Percentiles rank a stretch among this genome's conserved stretches.
Evolutionary conservation across 2,329 filamentous ascomycete species (phyloP).

Genomic region (Dactylonectria estremocensis): DNA sequence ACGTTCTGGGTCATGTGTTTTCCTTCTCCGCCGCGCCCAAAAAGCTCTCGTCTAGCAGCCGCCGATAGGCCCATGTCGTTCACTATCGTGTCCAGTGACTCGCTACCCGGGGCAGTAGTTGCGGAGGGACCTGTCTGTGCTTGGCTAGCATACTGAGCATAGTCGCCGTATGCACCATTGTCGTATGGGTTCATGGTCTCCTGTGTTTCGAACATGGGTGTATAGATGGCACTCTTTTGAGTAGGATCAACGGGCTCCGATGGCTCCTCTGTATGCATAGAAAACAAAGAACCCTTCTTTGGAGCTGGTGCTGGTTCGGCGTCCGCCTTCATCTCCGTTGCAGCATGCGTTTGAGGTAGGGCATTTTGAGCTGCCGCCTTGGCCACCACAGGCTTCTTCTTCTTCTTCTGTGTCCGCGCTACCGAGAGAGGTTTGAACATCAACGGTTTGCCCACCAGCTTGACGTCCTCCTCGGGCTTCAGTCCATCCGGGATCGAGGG

Average conservation of each 20-base stretch:
- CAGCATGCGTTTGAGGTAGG: slow-evolving; percentile 28
- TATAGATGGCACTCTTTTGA: slow-evolving; percentile 58
- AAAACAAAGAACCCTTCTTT: slow-evolving; percentile 79
- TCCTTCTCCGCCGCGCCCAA: slow-evolving; percentile 75
- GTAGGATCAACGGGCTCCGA: slow-evolving; percentile 42
- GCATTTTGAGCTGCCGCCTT: slow-evolving; percentile 26
- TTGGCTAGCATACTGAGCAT: slow-evolving; percentile 48
- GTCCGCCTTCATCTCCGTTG: slow-evolving; percentile 39
- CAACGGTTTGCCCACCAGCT: slow-evolving; percentile 82
- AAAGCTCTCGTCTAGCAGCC: slow-evolving; percentile 84
- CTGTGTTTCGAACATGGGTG: slow-evolving; percentile 65
- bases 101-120: slow-evolving; percentile 50
- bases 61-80: slow-evolving; percentile 84
- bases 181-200: slow-evolving; percentile 38
- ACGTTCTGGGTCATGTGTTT: slow-evolving; percentile 68
- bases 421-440: slow-evolving; percentile 94
- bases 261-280: slow-evolving; percentile 65
- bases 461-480: slow-evolving; percentile 74
- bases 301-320: slow-evolving; percentile 45
- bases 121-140: slow-evolving; percentile 53
- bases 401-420: slow-evolving; percentile 81
- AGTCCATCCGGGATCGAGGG: slow-evolving; percentile 70
- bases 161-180: slow-evolving; percentile 50
- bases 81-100: slow-evolving; percentile 80
- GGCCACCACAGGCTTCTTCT: slow-evolving; percentile 62